Evolutionary conservation across 192 early-diverging fungal genomes (phyloP), one percentile per base, ranked within the genome.

Genomic region (Spizellomyces punctatus): DNA sequence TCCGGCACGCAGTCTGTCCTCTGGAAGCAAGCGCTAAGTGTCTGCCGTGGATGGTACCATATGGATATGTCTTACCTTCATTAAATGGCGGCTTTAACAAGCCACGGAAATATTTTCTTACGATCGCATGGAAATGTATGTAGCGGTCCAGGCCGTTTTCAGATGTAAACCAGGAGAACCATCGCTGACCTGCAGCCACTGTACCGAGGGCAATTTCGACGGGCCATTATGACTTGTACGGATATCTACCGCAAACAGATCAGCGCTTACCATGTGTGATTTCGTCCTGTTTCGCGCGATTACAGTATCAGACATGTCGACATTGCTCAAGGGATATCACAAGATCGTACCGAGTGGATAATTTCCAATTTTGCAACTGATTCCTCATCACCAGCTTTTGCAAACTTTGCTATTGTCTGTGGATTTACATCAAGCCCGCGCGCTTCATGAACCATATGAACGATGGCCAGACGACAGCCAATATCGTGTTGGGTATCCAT

Each of bases 381-480:
- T 14, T 79, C 83, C 1, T 41, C 46, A 61, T 90, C 89, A n/a
- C 81, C 81, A 54, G 82, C 84, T 5, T 76, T 71, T 19, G 68
- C 74, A 63, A 90, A 90, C 42, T 85, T 85, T 4, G 76, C 60
- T 63, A 90, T 90, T 4, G 88, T 90, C 2, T 72, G 71, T 0
- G 89, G 89, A 62, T 90, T 90, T 22, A 90, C 89, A 64, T 90
- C 89, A 46, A 90, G 69, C 6, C 89, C 89, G 58, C 89, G 69
- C 8, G 89, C 88, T 62, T 90, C 89, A 71, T 89, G 88, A 8
- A 89, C 86, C 79, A 55, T 78, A 50, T 71, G 56, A 10, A 58
- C 88, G 5, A 90, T 84, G 4, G 82, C 88, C 63, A 90, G 75
- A 27, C 89, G 76, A 27, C 71, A 79, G 46, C 84, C 57, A 0